Evolutionary conservation across 208 protist genomes (phyloP), one percentile per base, ranked within the genome.

Genomic region (Angomonas ambiguus): DNA sequence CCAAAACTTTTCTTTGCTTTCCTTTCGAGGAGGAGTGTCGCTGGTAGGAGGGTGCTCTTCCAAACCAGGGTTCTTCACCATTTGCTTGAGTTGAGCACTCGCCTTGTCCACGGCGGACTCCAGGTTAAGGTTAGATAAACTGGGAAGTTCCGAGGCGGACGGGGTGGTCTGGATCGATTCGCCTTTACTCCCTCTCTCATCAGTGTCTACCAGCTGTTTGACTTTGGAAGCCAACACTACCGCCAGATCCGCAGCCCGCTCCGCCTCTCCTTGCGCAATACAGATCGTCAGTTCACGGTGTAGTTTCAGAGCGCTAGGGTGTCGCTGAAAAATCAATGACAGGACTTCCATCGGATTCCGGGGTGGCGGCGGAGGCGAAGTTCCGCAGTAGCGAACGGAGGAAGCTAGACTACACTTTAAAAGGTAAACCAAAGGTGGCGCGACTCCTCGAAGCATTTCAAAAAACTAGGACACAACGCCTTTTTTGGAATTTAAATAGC

Each of bases 211-310:
- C 0, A 81, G 63, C 10, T 77, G 76, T 38, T 70, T 72, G 2
- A 94, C 77, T 0, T 73, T 77, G 25, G 67, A 22, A 16, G 89
- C 89, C 0, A 95, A 78, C 0, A 84, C 74, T 25, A 70, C 67
- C 0, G 89, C 89, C 24, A 91, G 63, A 41, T 95, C 89, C 0
- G 84, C 76, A 10, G 89, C 80, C 2, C 63, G 65, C 11, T 76
- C 74, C 1, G 80, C 72, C 35, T 95, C 82, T 18, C 89, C 89
- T 11, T 68, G 49, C 2, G 89, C 76, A 18, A 95, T 49, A n/a
- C 71, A 67, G 22, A 87, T 79, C 0, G 81, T 93, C 30, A 95
- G 73, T 62, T 91, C 86, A 0, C 79, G 79, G 62, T 95, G 89
- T 22, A 93, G 74, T 0, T 77, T 74, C 30, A 91, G 71, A 0